Conservation (phyloP, 768 basidiomycete species). For the Daedaleopsis sinensis region DNA sequence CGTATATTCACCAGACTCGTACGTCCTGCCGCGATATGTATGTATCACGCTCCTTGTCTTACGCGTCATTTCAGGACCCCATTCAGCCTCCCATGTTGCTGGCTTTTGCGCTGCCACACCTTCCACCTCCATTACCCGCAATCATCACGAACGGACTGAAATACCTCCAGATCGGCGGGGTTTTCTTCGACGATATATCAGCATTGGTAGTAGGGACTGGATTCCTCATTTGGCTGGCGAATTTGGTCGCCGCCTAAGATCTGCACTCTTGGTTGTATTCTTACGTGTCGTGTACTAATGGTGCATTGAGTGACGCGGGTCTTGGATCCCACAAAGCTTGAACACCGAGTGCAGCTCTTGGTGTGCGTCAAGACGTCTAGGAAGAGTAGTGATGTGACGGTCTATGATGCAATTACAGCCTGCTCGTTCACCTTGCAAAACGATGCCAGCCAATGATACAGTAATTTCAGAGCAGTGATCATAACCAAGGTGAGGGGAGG, state of each 20-base stretch:
- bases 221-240: slow-evolving; percentile 38
- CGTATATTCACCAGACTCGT: slow-evolving; percentile 74
- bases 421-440: no score
- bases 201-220: slow-evolving; percentile 74
- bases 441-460: no score
- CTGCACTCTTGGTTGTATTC: slow-evolving; percentile 11
- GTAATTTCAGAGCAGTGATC: no score
- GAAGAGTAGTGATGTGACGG: no score
- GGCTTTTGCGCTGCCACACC: slow-evolving; percentile 59
- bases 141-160: slow-evolving; percentile 64
- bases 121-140: slow-evolving; percentile 66
- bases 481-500: no score
- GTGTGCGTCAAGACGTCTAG: no score
- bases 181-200: slow-evolving; percentile 74
- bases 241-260: slow-evolving; percentile 27
- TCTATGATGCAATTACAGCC: no score
- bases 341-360: background rate
- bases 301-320: background rate
- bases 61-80: slow-evolving; percentile 46
- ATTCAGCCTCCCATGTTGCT: slow-evolving; percentile 63
- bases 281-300: slow-evolving; percentile 17
- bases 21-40: slow-evolving; percentile 30
- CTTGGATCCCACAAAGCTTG: background rate
- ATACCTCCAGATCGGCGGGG: slow-evolving; percentile 68
- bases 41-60: background rate